Percentiles rank a stretch among this genome's conserved stretches.
phyloP scores from a whole-genome alignment of 129 eudicot genomes.

The Sambucus nigra region DNA sequence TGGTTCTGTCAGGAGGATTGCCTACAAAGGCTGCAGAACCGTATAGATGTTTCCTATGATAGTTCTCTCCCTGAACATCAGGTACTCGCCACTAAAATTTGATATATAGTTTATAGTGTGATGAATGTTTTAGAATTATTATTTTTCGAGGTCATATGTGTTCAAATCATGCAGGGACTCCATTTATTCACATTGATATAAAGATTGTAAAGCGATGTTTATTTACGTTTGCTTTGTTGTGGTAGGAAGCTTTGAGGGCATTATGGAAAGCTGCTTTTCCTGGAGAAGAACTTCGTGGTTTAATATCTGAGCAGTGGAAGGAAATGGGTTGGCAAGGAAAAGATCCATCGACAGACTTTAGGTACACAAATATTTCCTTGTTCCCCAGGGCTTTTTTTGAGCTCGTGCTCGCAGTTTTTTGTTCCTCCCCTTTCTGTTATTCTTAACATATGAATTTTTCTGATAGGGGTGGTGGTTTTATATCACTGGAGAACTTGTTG shows the following conservation, averaged over 20 bases:
- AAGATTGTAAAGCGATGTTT: background rate
- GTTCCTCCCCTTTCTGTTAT: background rate
- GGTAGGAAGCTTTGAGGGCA: slow-evolving; percentile 75
- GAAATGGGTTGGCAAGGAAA: slow-evolving; percentile 99
- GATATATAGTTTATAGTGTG: background rate
- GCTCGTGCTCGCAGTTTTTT: slow-evolving; percentile 1
- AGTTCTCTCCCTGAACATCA: slow-evolving; percentile 72
- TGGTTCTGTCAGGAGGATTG: slow-evolving; percentile 62
- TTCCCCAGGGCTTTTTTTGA: slow-evolving; percentile 1
- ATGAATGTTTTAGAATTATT: slow-evolving; percentile 1
- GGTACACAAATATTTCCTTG: slow-evolving; percentile 29
- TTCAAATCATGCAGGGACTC: background rate
- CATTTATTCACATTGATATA: slow-evolving; percentile 7
- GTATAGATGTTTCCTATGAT: slow-evolving; percentile 82
- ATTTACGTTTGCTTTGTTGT: slow-evolving; percentile 4
- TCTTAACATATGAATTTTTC: slow-evolving; percentile 11
- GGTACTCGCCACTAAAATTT: slow-evolving; percentile 26
- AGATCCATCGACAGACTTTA: slow-evolving; percentile 97
- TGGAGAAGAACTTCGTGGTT: slow-evolving; percentile 61
- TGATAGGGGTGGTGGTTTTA: slow-evolving; percentile 96
- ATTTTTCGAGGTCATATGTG: background rate
- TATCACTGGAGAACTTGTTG: slow-evolving; percentile 88
- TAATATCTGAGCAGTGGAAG: slow-evolving; percentile 97
- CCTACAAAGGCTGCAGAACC: slow-evolving; percentile 69
- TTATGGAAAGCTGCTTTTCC: slow-evolving; percentile 96